Percentiles rank a stretch among this genome's conserved stretches.
Evolutionary conservation across 2,329 filamentous ascomycete species (phyloP).

Genomic region (Arthrobotrys sinensis): DNA sequence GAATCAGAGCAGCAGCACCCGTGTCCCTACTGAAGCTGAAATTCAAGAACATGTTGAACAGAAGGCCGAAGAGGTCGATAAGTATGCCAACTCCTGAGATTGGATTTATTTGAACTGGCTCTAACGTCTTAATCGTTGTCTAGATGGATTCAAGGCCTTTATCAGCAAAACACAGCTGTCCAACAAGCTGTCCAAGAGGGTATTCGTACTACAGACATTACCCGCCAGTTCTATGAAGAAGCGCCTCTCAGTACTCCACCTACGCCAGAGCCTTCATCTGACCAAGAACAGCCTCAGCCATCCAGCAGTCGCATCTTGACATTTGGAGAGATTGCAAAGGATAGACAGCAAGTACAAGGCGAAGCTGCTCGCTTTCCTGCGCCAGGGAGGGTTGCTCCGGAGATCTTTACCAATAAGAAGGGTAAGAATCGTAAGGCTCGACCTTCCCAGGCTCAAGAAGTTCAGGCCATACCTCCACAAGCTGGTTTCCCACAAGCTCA

Average conservation of each 20-base stretch:
- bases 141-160: slow-evolving; percentile 42
- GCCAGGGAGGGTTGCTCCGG: slow-evolving; percentile 16
- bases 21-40: neutral
- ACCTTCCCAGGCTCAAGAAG: slow-evolving; percentile 3
- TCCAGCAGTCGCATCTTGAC: slow-evolving; percentile 16
- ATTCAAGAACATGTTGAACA: slow-evolving; percentile 2
- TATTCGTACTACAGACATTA: slow-evolving; percentile 53
- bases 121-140: neutral
- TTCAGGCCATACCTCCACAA: neutral
- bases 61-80: slow-evolving; percentile 37
- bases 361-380: neutral
- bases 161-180: slow-evolving; percentile 13
- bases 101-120: neutral
- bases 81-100: slow-evolving; percentile 1
- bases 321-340: slow-evolving; percentile 33
- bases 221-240: slow-evolving; percentile 30
- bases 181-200: slow-evolving; percentile 29
- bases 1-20: neutral
- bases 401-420: slow-evolving; percentile 12
- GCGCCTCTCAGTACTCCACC: neutral
- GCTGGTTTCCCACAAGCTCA: neutral
- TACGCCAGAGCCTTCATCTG: neutral
- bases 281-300: neutral
- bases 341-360: slow-evolving; percentile 3
- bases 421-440: slow-evolving; percentile 23